Evolutionary conservation across 345 rosid species (phyloP), one percentile per base, ranked within the genome.

Genomic region (Reutealis trisperma): DNA sequence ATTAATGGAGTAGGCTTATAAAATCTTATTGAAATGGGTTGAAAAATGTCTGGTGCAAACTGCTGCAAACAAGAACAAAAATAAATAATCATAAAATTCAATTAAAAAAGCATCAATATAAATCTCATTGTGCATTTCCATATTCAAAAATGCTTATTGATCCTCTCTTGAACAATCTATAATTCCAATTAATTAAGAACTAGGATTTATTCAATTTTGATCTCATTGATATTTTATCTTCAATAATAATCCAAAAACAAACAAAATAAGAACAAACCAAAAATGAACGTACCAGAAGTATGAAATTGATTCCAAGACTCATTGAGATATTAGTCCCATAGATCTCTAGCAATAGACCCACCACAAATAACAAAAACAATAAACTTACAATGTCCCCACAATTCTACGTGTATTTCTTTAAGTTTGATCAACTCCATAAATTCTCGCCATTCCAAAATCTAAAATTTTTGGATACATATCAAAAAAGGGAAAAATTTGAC

Each of bases 231-330:
- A 59, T 7, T 44, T 5, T 25, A 67, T 22, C 71, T 1, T 47
- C 71, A 22, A 22, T 24, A 41, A 12, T 21, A 11, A 66, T 30
- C 5, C 52, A 27, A 18, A 37, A 52, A 64, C 27, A 34, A 49
- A 71, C 41, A 34, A 24, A 2, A n/a, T 3, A 59, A 0, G 13
- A 37, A 18, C 27, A 24, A 27, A 51, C 3, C 3, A 34, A 64
- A 75, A 62, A 7, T 5, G 4, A 10, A 70, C 18, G 59, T 83
- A 91, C 94, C 97, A 57, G 98, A n/a, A n/a, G n/a, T n/a, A n/a
- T 90, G 98, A 76, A 94, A 94, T 71, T 93, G 97, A 71, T 97
- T 94, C 97, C 98, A 94, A 7, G 97, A 94, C 79, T 91, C 98
- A 59, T 94, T 94, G 45, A 94, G 94, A 81, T 88, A 94, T 27